Evolutionary conservation across 23 red algal genomes (phyloP), one percentile per base, ranked within the genome.

Genomic region (Gracilaria vermiculophylla): DNA sequence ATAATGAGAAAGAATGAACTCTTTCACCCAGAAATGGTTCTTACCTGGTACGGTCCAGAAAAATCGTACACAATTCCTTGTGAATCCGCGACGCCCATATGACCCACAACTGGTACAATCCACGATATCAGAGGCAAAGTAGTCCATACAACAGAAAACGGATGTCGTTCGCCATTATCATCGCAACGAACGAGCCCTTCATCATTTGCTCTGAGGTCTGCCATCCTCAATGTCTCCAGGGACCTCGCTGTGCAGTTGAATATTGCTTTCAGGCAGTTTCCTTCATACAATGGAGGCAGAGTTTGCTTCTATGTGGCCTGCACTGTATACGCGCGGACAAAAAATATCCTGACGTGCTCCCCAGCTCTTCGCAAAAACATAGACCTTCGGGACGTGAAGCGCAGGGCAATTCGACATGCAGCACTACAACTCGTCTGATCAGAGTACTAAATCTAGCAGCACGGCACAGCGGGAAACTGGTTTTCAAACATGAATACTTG

Each of bases 41-140:
- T 61, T 54, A 91, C 87, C 75, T 66, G 54, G 31, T 72, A 91
- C n/a, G 87, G 87, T 58, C 87, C 87, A 40, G 87, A 91, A 81
- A 91, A 91, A 32, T 91, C 87, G 27, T 47, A 71, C 56, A 73
- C 76, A 23, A 81, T 44, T 31, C 87, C 87, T 16, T 34, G 45
- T 14, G 75, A 80, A 39, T 80, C 76, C 44, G 87, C 66, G 58
- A 91, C 81, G 23, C 87, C 87, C 42, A 75, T 66, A 31, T 91
- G 87, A 27, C 87, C 87, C 31, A 91, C 78, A 49, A 81, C 10
- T 24, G 87, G 87, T 35, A 91, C 48, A 31, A 91, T 19, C 54
- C 49, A 80, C 6, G 87, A 81, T 29, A 91, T 65, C 2, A 71
- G 44, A 20, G 87, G 87, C 55, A 91, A 36, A 25, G 75, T 81